Base-by-base conservation (phyloP, 1,284 basidiomycete species). In the Sutorius eximius region DNA sequence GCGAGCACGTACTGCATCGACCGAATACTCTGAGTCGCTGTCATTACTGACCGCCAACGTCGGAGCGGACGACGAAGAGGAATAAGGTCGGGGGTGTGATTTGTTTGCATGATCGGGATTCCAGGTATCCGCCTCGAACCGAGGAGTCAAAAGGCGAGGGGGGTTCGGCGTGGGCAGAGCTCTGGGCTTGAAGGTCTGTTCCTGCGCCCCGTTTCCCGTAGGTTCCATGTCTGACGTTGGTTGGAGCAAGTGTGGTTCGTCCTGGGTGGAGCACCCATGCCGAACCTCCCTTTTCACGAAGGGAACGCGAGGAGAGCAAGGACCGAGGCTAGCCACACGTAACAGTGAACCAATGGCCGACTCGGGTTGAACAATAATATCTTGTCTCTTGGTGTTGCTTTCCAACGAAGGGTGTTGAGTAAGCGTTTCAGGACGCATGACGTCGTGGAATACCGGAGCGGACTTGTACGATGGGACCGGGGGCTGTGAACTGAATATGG, bases 271-370 rank as follows among this genome's bases (percentile, higher is more conserved):
- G 40, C 37, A 29, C 24, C 40, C 30, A 9, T 33, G 44, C 12
- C 9, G 12, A 18, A 20, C 10, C n/a, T 49, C 53, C 55, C 45
- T 44, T 27, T 34, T 51, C 45, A 37, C 50, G 34, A 55, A 61
- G 13, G 32, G 15, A 27, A 33, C 18, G 27, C 67, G 69, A 40
- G 72, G 74, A 56, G 70, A 59, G 44, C 66, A 60, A 9, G 67
- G 30, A 22, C 15, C 64, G 20, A 71, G 63, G 43, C 59, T 53
- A 27, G 52, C 56, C 15, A 51, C 37, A 18, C 32, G 29, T 29
- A 45, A 42, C 36, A 53, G 38, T 1, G 42, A 49, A 32, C 48
- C 50, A n/a, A 44, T 7, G n/a, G 32, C 20, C 1, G 2, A 22
- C 13, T 42, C 16, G 2, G 45, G 32, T 34, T n/a, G 41, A n/a